phyloP scores from a whole-genome alignment of 2,329 filamentous ascomycete species.

The Arachnopeziza araneosa region DNA sequence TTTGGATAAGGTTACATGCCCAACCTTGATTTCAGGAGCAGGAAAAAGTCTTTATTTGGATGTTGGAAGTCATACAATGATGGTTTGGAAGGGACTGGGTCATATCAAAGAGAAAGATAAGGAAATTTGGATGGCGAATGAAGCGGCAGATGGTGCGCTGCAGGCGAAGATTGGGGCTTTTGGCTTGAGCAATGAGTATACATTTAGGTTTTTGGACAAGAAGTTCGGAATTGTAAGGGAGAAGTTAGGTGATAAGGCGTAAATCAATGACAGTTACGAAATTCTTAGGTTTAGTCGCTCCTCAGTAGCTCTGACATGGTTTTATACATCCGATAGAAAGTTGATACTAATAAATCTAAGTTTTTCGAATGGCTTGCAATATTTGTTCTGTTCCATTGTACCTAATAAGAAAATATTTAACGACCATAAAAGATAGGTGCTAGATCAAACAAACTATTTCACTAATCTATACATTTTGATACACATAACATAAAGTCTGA shows the following conservation, averaged over 20 bases:
- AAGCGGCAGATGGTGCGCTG: background rate
- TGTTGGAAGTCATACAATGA: background rate
- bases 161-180: background rate
- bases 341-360: too few relatives aligned
- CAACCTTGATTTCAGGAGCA: background rate
- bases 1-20: background rate
- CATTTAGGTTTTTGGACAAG: background rate
- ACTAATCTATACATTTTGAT: too few relatives aligned
- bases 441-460: too few relatives aligned
- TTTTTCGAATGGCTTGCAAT: too few relatives aligned
- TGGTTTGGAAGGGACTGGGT: background rate
- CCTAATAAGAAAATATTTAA: too few relatives aligned
- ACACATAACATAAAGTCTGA: too few relatives aligned
- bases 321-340: too few relatives aligned
- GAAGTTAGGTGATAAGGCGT: background rate
- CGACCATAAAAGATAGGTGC: too few relatives aligned
- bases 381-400: too few relatives aligned
- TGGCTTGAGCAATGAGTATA: background rate
- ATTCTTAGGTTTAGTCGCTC: too few relatives aligned
- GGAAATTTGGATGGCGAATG: background rate
- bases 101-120: background rate
- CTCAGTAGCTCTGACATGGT: too few relatives aligned
- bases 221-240: background rate
- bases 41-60: background rate
- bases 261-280: background rate